These are phyloP conservation scores for Spathaspora arborariae DNA, from an alignment of 805 yeast species.

Conservation along the genomic window DNA sequence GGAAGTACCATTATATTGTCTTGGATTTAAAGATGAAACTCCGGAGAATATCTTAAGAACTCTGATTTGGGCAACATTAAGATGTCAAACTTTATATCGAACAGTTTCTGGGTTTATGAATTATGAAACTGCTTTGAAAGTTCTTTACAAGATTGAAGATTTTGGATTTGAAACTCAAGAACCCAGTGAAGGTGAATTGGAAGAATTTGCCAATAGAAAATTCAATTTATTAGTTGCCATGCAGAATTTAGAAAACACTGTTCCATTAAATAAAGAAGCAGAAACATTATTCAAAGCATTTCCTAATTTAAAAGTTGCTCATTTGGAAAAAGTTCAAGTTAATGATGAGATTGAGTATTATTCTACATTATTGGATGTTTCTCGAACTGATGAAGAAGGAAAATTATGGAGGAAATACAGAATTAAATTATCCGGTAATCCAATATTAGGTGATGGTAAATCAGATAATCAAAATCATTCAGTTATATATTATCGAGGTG, in stretches of 20 bases:
- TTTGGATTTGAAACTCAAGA: conserved; percentile 19
- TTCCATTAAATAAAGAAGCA: conserved; percentile 65
- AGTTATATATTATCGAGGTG: conserved; percentile 85
- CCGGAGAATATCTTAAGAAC: conserved; percentile 67
- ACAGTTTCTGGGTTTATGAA: conserved; percentile 84
- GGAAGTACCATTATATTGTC: conserved; percentile 66
- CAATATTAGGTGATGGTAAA: conserved; percentile 94
- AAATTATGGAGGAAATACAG: conserved; percentile 41
- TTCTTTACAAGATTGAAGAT: conserved; percentile 65
- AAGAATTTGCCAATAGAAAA: conserved; percentile 63
- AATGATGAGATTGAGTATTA: conserved; percentile 45
- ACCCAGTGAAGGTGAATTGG: conserved; percentile 19
- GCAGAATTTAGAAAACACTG: conserved; percentile 61
- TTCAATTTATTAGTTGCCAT: conserved; percentile 79
- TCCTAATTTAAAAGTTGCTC: conserved; percentile 60
- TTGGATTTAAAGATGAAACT: conserved; percentile 68
- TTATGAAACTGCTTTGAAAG: conserved; percentile 67
- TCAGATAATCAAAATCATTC: conserved; percentile 93
- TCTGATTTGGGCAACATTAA: conserved; percentile 80
- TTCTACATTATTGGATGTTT: conserved; percentile 52
- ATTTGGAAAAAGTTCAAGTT: conserved; percentile 45
- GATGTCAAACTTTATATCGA: conserved; percentile 80
- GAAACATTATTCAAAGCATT: conserved; percentile 65
- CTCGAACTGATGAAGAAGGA: conserved; percentile 51
- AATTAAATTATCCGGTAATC: conserved; percentile 85